Conservation (phyloP, 495 filamentous ascomycete species). For the Melanomma pulvis-pyrius region DNA sequence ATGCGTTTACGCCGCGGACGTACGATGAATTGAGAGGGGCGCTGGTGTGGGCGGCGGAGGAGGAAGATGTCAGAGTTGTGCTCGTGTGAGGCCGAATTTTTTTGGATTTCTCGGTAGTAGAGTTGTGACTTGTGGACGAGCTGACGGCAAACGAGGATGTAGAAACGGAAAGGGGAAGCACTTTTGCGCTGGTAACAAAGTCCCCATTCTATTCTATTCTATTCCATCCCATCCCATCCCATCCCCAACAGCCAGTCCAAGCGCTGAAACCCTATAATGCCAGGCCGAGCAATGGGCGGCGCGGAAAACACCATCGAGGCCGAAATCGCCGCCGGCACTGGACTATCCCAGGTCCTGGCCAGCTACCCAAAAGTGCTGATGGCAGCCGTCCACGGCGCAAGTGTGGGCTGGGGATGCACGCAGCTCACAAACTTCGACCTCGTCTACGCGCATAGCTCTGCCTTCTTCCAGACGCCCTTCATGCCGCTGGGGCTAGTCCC, state of each 20-base stretch:
- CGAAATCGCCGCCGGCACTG: conserved; percentile 23
- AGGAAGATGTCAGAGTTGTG: conserved; percentile 20
- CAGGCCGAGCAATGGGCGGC: conserved; percentile 16
- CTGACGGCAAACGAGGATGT: too few species aligned
- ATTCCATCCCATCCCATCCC: too few species aligned
- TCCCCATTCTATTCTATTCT: too few species aligned
- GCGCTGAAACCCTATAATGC: too few species aligned
- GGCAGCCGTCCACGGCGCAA: conserved; percentile 33
- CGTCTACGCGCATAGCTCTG: conserved; percentile 23
- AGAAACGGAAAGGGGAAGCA: conserved; percentile 29
- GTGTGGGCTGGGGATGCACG: conserved; percentile 35
- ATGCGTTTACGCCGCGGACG: conserved; percentile 29
- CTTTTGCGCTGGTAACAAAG: conserved; percentile 30
- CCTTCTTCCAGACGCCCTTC: conserved; percentile 39
- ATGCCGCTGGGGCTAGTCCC: conserved; percentile 29
- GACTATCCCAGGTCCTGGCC: conserved; percentile 17
- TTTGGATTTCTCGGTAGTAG: not conserved
- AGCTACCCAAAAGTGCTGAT: conserved; percentile 32
- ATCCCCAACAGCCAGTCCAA: too few species aligned
- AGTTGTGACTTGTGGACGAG: too few species aligned
- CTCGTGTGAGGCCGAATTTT: conserved; percentile 15
- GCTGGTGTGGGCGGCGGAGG: conserved; percentile 29
- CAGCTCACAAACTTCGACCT: conserved; percentile 33
- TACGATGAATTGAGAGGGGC: conserved; percentile 27
- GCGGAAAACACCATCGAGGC: conserved; percentile 22